These are phyloP conservation scores for Pseudopithomyces maydicus DNA, from an alignment of 2,329 filamentous ascomycete species.

Conservation along the genomic window DNA sequence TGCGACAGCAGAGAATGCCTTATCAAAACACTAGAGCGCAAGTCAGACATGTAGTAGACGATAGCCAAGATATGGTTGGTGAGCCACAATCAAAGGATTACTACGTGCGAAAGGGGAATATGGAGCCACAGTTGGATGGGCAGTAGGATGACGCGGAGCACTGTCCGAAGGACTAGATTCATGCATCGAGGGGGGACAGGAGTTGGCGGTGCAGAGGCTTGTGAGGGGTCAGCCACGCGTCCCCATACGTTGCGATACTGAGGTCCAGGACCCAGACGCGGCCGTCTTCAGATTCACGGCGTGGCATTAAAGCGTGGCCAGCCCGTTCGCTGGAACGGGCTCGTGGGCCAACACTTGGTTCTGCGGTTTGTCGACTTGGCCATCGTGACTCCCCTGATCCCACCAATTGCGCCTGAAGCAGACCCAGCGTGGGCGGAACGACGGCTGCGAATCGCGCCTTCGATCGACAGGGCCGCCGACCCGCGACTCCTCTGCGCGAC, in stretches of 20 bases:
- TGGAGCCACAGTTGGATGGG: not conserved
- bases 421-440: not conserved
- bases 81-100: not conserved
- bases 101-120: not conserved
- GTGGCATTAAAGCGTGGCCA: not conserved
- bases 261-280: not conserved
- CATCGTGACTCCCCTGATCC: not conserved
- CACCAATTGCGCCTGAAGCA: constrained; percentile 4
- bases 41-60: not conserved
- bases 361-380: not conserved
- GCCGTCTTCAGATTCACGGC: not conserved
- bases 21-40: not conserved
- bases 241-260: not conserved
- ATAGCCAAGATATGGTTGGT: not conserved
- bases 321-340: not conserved
- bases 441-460: not conserved
- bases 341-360: not conserved
- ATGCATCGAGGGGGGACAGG: not conserved
- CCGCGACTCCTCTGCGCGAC: not conserved
- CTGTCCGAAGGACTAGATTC: not conserved
- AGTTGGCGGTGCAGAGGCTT: not conserved
- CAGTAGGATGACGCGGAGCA: not conserved
- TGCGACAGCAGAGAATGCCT: not conserved
- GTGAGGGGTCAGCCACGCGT: not conserved
- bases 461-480: not conserved